Conservation (phyloP, 306 rosid species). For the Prunus mume region DNA sequence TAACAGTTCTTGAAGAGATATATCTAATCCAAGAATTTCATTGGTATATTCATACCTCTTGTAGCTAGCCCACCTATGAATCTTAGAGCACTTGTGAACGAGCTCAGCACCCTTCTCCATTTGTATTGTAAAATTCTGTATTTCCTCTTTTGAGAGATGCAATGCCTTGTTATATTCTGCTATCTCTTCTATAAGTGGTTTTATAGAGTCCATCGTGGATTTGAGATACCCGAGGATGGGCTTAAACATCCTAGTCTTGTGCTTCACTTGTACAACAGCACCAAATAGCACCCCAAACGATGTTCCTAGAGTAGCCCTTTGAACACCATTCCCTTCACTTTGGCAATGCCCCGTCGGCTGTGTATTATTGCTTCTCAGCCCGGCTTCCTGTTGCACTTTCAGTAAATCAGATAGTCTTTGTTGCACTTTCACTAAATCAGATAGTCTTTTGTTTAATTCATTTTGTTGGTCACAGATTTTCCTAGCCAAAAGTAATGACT, state of each 20-base stretch:
- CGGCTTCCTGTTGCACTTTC: background rate
- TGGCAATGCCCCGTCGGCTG: too few relatives aligned
- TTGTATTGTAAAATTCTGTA: background rate
- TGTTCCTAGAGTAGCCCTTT: slow-evolving; percentile 7
- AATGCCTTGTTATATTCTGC: background rate
- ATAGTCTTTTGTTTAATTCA: too few relatives aligned
- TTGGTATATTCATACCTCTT: background rate
- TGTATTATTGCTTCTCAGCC: background rate
- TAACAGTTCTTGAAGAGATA: background rate
- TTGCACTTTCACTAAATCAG: too few relatives aligned
- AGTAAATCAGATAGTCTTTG: too few relatives aligned
- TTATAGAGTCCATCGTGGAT: background rate
- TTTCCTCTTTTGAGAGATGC: background rate
- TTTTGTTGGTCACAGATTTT: background rate
- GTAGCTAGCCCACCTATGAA: background rate
- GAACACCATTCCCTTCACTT: slow-evolving; percentile 5
- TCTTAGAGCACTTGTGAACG: background rate
- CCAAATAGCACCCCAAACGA: background rate
- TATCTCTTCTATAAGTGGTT: background rate
- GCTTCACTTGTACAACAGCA: background rate
- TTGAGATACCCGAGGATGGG: background rate
- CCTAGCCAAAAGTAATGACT: background rate
- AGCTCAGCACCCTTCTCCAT: background rate
- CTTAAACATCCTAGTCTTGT: background rate
- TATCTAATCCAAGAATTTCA: slow-evolving; percentile 6